phyloP scores from a whole-genome alignment of 345 rosid genomes.

The Citrus sinensis region DNA sequence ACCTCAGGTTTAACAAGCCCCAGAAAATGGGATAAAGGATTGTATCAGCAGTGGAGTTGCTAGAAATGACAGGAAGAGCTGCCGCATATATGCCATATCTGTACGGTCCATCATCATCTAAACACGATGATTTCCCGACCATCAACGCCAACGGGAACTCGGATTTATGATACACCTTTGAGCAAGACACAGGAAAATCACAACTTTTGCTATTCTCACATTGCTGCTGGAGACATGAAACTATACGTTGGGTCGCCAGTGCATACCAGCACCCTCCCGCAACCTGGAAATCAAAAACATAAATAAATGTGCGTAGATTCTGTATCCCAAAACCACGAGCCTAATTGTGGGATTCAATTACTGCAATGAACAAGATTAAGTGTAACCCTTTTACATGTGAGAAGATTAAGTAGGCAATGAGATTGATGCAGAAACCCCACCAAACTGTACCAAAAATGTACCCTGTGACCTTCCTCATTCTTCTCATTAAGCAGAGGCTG shows the following conservation, averaged over 20 bases:
- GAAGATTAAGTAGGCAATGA: slow-evolving; percentile 92
- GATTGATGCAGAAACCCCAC: slow-evolving; percentile 95
- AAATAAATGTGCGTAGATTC: too few relatives aligned
- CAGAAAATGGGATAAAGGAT: slow-evolving; percentile 64
- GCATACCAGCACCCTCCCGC: slow-evolving; percentile 73
- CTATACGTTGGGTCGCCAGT: slow-evolving; percentile 44
- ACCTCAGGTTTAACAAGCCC: slow-evolving; percentile 27
- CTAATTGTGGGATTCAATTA: too few relatives aligned
- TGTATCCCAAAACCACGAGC: too few relatives aligned
- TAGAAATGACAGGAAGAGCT: slow-evolving; percentile 50
- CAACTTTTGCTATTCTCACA: slow-evolving; percentile 29
- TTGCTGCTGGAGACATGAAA: slow-evolving; percentile 41
- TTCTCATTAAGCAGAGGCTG: slow-evolving; percentile 63
- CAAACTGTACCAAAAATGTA: slow-evolving; percentile 91
- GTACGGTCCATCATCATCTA: slow-evolving; percentile 44
- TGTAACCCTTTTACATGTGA: slow-evolving; percentile 41
- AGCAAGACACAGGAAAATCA: slow-evolving; percentile 38
- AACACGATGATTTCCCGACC: slow-evolving; percentile 31
- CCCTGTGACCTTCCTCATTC: slow-evolving; percentile 87
- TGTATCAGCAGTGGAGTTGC: slow-evolving; percentile 47
- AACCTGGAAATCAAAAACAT: slow-evolving; percentile 26
- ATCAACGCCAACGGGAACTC: too few relatives aligned
- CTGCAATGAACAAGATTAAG: too few relatives aligned
- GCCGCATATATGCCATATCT: slow-evolving; percentile 48
- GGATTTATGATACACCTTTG: slow-evolving; percentile 11